Evolutionary conservation across 1,284 basidiomycete genomes (phyloP), one percentile per base, ranked within the genome.

Genomic region (Gomphus bonarii): DNA sequence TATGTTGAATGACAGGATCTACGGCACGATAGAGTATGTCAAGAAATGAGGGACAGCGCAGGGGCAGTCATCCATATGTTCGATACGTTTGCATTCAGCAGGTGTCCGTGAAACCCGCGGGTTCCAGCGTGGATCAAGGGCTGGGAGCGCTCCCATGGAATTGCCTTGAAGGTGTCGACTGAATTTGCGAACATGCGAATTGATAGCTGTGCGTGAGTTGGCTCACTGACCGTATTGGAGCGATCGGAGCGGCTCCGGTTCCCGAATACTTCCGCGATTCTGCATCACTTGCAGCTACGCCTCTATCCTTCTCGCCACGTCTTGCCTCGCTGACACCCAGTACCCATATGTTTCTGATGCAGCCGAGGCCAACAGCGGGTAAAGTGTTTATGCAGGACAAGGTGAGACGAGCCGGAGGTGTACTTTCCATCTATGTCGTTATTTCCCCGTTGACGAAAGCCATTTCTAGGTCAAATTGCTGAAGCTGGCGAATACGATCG

Each of bases 371-470:
- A 36, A 57, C 12, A 43, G 43, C 6, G 30, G 48, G 48, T 25
- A 57, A 57, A 36, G 18, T 50, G 11, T 42, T 57, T 22, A 43
- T 57, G 36, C 42, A 57, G 18, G 55, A 57, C 49, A 57, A 57
- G 55, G 55, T 57, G 30, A 25, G 50, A 28, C 44, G 44, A 22
- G 44, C 22, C 12, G 44, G n/a, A n/a, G n/a, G n/a, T n/a, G n/a
- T n/a, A n/a, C n/a, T n/a, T n/a, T n/a, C n/a, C n/a, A n/a, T n/a
- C n/a, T n/a, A n/a, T n/a, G n/a, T n/a, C n/a, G n/a, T n/a, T n/a
- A n/a, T n/a, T n/a, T n/a, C n/a, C 5, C 36, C 25, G 31, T 46
- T 54, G 52, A 46, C 47, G 6, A 46, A 46, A 28, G 22, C 25
- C 7, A 18, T 16, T 31, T 18, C 8, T 22, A 57, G 55, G 48